Evolutionary conservation across 169 alveolate species (phyloP), one percentile per base, ranked within the genome.

Genomic region (Perkinsus olseni): DNA sequence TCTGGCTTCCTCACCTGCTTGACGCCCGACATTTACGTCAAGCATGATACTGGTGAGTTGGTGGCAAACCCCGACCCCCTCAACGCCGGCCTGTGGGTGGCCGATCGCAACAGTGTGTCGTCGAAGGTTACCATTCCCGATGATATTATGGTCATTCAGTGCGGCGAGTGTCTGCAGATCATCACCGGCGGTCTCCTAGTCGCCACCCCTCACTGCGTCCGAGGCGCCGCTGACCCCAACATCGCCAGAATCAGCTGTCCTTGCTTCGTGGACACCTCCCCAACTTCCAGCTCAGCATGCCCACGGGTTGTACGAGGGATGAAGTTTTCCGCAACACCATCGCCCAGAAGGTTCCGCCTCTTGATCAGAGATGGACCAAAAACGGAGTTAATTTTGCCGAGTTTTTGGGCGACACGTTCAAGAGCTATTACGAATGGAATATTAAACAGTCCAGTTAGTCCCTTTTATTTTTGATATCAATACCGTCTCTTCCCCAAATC

Each of bases 151-250:
- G 95, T 95, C 8, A 95, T 96, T 92, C 94, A 96, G 92, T 95
- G 95, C 34, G 97, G 97, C 74, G 97, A 96, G 92, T 91, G 95
- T 24, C 96, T 96, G 34, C 95, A 96, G 91, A 96, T 96, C 38
- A 91, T 93, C 17, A 93, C 96, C 20, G 97, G 97, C 91, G 97
- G 97, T 45, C 74, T 94, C 4, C 74, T 96, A 1, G 95, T 94
- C 74, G 97, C 97, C n/a, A 96, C 97, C 17, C 97, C 97, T 74
- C 97, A 96, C 82, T 45, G 62, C 17, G 62, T 45, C 24, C 6
- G 62, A 45, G 62, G 62, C 62, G 62, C 62, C 62, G 62, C 62
- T 45, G 62, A 45, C 17, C 62, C 62, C 62, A 45, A 45, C 62
- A 45, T 45, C 17, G 62, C 62, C 17, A 45, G 62, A 17, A 45